Evolutionary conservation across 2,329 filamentous ascomycete species (phyloP), one percentile per base, ranked within the genome.

Genomic region (Thermothelomyces thermophilus): DNA sequence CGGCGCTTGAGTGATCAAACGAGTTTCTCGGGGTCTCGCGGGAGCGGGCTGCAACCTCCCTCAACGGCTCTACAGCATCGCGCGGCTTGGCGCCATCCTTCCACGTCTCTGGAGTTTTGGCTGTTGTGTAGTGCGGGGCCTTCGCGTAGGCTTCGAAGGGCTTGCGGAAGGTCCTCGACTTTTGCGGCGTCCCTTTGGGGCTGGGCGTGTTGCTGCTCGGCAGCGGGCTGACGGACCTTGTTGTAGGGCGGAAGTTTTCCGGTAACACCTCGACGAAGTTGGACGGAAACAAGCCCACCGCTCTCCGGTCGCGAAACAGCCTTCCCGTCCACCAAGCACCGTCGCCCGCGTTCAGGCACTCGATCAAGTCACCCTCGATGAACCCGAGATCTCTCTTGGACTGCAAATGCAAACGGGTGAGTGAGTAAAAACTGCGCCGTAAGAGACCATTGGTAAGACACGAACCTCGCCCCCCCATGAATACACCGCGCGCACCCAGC

Each of bases 311-410:
- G 60, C 93, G 82, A 64, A 84, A 87, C 64, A 98, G 71, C 56
- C 91, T 82, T 41, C 93, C 93, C 70, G 90, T 95, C 93, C 93
- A 98, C 93, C 93, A 98, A 41, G 88, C 90, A 46, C 93, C 93
- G 70, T 98, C 93, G 56, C 93, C 93, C 17, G 93, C 93, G 67
- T 98, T 98, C 46, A 98, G 76, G 64, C 91, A 96, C 79, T 98
- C 93, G 66, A 98, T 98, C 58, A 98, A 71, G 69, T 98, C 93
- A 56, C 93, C 93, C 69, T 98, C 93, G 60, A 98, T 86, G 69
- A 98, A 98, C 14, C 93, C 93, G 51, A 98, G 77, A 66, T 98
- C 93, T 67, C 86, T 83, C 73, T 95, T 95, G 20, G 86, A 91
- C 83, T 86, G 52, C 11, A 31, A 31, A 31, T 14, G 14, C 9